Evolutionary conservation across 306 rosid genomes (phyloP).

Genomic region (Echinosophora koreensis): DNA sequence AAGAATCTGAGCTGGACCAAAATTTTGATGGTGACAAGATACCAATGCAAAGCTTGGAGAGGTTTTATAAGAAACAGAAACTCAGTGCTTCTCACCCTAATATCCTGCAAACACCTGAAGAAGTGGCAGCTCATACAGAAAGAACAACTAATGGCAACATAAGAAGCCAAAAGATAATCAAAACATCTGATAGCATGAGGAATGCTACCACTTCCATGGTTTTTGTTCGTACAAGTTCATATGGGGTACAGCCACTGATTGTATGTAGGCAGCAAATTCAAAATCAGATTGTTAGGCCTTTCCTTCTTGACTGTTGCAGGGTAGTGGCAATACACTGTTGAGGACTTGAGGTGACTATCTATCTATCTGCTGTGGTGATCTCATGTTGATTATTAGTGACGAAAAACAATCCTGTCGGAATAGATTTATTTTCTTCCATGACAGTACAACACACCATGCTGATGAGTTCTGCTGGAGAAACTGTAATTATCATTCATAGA

Average conservation of each 20-base stretch:
- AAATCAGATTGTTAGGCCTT: slow-evolving; percentile 58
- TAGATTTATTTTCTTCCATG: slow-evolving; percentile 33
- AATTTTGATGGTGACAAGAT: slow-evolving; percentile 42
- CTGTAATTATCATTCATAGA: slow-evolving; percentile 47
- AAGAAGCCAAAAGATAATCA: slow-evolving; percentile 63
- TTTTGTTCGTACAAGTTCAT: slow-evolving; percentile 44
- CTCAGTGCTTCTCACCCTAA: slow-evolving; percentile 55
- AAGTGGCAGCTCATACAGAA: slow-evolving; percentile 54
- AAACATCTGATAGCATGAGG: slow-evolving; percentile 49
- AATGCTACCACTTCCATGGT: slow-evolving; percentile 54
- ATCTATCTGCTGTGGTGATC: slow-evolving; percentile 37
- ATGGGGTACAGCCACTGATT: slow-evolving; percentile 56
- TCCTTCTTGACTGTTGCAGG: slow-evolving; percentile 58
- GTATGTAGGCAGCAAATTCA: slow-evolving; percentile 59
- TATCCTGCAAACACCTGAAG: slow-evolving; percentile 57
- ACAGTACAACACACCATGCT: slow-evolving; percentile 26
- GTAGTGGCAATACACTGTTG: slow-evolving; percentile 62
- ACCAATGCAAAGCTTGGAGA: slow-evolving; percentile 54
- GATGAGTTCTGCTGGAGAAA: slow-evolving; percentile 42
- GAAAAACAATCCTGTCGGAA: slow-evolving; percentile 34
- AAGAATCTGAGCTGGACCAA: slow-evolving; percentile 48
- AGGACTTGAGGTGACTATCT: slow-evolving; percentile 3
- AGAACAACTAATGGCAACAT: slow-evolving; percentile 55
- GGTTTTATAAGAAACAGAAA: slow-evolving; percentile 54
- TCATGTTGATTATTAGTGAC: neutral